These are phyloP conservation scores for Candida mesenterica DNA, from an alignment of 1,139 yeast genomes.

Conservation along the genomic window DNA sequence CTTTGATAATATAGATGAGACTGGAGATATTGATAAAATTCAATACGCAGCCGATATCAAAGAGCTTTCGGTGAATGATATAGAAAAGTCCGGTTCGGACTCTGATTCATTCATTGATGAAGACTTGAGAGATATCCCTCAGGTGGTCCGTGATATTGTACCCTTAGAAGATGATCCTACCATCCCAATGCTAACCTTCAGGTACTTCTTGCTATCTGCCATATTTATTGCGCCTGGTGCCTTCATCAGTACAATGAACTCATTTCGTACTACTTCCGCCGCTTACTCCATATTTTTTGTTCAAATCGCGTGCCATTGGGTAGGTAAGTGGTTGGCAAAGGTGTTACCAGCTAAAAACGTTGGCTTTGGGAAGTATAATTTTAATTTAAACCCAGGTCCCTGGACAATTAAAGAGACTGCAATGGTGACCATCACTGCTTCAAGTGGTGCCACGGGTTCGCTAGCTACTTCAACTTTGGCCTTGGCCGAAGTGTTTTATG, in stretches of 20 bases:
- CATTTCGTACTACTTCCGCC: conserved; percentile 47
- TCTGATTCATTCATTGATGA: conserved; percentile 12
- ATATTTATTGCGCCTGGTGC: conserved; percentile 48
- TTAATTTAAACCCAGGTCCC: conserved; percentile 44
- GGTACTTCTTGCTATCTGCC: conserved; percentile 38
- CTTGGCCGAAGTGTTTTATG: conserved; percentile 40
- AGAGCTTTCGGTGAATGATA: conserved; percentile 8
- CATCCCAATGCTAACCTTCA: conserved; percentile 38
- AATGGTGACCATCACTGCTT: conserved; percentile 43
- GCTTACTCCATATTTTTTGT: conserved; percentile 47
- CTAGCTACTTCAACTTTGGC: conserved; percentile 42
- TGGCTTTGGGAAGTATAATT: conserved; percentile 17
- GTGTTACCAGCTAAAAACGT: conserved; percentile 29
- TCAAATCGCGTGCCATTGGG: conserved; percentile 43
- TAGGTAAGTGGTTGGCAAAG: conserved; percentile 40
- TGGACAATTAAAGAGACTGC: conserved; percentile 49
- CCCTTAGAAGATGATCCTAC: conserved; percentile 36
- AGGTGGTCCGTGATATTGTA: conserved; percentile 32
- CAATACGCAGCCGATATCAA: conserved; percentile 10
- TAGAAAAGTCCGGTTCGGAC: conserved; percentile 9
- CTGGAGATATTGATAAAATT: conserved; percentile 1
- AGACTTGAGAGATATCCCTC: conserved; percentile 25
- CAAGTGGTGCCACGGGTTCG: conserved; percentile 47
- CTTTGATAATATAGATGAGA: too few relatives aligned
- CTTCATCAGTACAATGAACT: conserved; percentile 46